These are phyloP conservation scores for Penicillium antarcticum DNA, from an alignment of 495 filamentous ascomycete species.

Conservation along the genomic window DNA sequence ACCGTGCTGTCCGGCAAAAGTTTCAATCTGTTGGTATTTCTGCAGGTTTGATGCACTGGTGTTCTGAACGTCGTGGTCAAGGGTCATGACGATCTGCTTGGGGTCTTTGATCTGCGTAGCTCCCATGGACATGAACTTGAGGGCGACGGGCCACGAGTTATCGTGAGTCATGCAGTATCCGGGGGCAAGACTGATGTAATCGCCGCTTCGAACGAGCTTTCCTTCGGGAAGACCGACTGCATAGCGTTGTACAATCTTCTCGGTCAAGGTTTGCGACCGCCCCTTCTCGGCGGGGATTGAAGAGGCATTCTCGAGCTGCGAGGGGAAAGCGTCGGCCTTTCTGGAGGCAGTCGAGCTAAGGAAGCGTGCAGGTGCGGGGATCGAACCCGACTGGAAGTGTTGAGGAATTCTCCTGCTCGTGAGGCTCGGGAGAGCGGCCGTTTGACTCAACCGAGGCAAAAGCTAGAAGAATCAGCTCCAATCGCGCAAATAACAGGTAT, in stretches of 20 bases:
- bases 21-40: constrained; percentile 83
- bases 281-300: not conserved
- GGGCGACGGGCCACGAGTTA: constrained; percentile 81
- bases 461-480: not conserved
- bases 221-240: constrained; percentile 65
- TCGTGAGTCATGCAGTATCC: constrained; percentile 88
- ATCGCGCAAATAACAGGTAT: not conserved
- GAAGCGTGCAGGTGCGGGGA: not conserved
- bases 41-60: constrained; percentile 75
- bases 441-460: not conserved
- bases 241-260: constrained; percentile 87
- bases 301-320: not conserved
- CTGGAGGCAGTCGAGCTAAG: not conserved
- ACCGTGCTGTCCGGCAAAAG: constrained; percentile 77
- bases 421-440: not conserved
- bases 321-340: not conserved
- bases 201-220: constrained; percentile 70
- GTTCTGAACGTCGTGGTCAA: constrained; percentile 95
- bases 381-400: not conserved
- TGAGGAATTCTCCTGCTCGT: not conserved
- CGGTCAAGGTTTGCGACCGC: constrained; percentile 72
- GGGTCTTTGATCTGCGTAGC: constrained; percentile 69
- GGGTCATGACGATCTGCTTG: constrained; percentile 79
- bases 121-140: constrained; percentile 89
- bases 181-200: constrained; percentile 78